A percentile compares a stretch with the other conserved stretches of the same genome.
phyloP scores from a whole-genome alignment of 2,329 filamentous ascomycete species.

The Fusarium algeriense region DNA sequence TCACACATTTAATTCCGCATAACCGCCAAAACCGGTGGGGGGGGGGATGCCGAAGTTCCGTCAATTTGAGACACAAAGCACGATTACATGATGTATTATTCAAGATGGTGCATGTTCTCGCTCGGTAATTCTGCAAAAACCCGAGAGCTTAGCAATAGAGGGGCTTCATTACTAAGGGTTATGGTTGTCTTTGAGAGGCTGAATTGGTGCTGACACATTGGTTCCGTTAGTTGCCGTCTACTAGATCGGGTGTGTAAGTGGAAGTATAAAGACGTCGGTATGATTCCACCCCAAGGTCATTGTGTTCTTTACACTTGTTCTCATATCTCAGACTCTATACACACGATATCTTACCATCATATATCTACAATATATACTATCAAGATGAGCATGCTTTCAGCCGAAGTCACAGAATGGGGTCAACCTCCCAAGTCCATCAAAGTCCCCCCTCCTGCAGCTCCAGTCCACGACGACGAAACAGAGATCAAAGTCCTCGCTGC shows the following conservation, averaged over 20 bases:
- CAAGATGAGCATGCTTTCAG: slow-evolving; percentile 52
- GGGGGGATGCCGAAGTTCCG: slow-evolving; percentile 37
- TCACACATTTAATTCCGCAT: neutral
- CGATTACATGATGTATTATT: slow-evolving; percentile 30
- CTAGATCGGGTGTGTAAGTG: neutral
- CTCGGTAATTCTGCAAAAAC: neutral
- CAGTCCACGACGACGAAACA: slow-evolving; percentile 53
- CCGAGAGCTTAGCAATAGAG: slow-evolving; percentile 28
- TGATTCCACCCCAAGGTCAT: neutral
- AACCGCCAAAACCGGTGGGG: neutral
- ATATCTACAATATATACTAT: neutral
- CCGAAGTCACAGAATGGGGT: slow-evolving; percentile 57
- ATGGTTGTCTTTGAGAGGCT: slow-evolving; percentile 2
- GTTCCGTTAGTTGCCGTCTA: neutral
- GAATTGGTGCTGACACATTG: slow-evolving; percentile 10
- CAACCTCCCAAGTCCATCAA: slow-evolving; percentile 45
- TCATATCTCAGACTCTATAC: neutral
- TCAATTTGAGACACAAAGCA: slow-evolving; percentile 20
- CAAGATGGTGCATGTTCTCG: neutral
- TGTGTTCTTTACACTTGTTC: neutral
- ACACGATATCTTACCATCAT: neutral
- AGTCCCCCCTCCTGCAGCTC: slow-evolving; percentile 52
- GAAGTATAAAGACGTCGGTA: slow-evolving; percentile 28
- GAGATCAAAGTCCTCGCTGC: slow-evolving; percentile 65
- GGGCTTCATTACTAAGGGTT: slow-evolving; percentile 27